phyloP scores from a whole-genome alignment of 345 rosid genomes.

The Boechera retrofracta region DNA sequence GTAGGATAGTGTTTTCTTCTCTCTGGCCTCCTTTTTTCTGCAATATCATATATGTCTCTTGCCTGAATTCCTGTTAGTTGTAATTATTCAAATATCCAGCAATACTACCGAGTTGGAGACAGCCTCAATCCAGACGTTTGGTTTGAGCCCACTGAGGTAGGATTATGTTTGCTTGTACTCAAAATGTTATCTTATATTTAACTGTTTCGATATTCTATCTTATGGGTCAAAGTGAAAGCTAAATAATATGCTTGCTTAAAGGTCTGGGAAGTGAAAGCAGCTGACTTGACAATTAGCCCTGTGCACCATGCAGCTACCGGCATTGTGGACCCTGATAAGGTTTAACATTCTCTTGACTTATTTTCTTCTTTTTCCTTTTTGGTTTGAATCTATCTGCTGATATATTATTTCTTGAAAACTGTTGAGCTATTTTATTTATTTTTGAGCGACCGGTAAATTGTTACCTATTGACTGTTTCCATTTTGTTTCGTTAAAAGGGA shows the following conservation, averaged over 20 bases:
- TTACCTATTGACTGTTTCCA: slow-evolving; percentile 2
- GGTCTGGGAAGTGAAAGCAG: slow-evolving; percentile 99
- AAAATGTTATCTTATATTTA: neutral
- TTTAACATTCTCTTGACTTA: slow-evolving; percentile 34
- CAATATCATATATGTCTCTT: slow-evolving; percentile 1
- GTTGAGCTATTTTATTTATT: neutral
- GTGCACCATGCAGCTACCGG: slow-evolving; percentile 92
- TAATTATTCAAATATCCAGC: slow-evolving; percentile 49
- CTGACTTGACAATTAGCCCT: slow-evolving; percentile 94
- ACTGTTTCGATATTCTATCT: neutral
- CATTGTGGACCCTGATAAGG: slow-evolving; percentile 83
- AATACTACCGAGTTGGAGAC: slow-evolving; percentile 76
- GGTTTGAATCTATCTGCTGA: slow-evolving; percentile 22
- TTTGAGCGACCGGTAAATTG: neutral
- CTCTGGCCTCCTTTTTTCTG: neutral
- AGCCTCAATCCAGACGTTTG: slow-evolving; percentile 84
- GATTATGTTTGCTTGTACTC: neutral
- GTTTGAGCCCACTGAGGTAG: slow-evolving; percentile 94
- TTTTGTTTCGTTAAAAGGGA: slow-evolving; percentile 52
- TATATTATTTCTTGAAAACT: neutral
- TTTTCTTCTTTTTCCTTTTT: slow-evolving; percentile 6
- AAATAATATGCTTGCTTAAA: slow-evolving; percentile 37
- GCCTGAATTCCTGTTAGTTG: slow-evolving; percentile 18
- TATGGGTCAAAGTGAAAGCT: neutral
- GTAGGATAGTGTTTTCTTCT: slow-evolving; percentile 47